Evolutionary conservation across 139 green algal genomes (phyloP).

Genomic region (Micractinium conductrix): DNA sequence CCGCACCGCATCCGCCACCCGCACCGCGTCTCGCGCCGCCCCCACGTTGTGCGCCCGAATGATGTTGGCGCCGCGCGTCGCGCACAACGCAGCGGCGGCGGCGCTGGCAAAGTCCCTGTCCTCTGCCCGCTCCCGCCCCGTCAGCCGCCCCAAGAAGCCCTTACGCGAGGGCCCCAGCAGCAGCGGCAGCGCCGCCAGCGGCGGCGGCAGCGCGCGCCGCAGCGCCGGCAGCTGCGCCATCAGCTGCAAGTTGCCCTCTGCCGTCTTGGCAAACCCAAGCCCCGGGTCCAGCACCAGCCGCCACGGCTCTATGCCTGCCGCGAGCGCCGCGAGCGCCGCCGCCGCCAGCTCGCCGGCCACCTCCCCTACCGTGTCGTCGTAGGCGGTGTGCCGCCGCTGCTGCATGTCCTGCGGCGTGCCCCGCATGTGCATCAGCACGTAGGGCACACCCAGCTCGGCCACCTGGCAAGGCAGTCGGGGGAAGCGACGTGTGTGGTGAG

Average conservation of each 20-base stretch:
- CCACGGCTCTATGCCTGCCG: slow-evolving; percentile 86
- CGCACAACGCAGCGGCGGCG: slow-evolving; percentile 52
- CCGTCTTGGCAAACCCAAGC: slow-evolving; percentile 92
- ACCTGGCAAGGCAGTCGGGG: slow-evolving; percentile 55
- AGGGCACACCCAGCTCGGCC: slow-evolving; percentile 81
- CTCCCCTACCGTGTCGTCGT: slow-evolving; percentile 68
- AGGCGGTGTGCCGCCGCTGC: slow-evolving; percentile 56
- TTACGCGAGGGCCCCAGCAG: slow-evolving; percentile 87
- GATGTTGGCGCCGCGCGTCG: slow-evolving; percentile 73
- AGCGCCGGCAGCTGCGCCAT: slow-evolving; percentile 67
- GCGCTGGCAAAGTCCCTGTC: slow-evolving; percentile 66
- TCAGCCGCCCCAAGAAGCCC: slow-evolving; percentile 79
- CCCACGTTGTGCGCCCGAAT: slow-evolving; percentile 87
- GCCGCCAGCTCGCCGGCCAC: slow-evolving; percentile 74
- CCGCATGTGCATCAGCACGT: slow-evolving; percentile 97
- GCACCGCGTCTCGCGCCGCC: slow-evolving; percentile 63
- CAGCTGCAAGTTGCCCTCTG: slow-evolving; percentile 69
- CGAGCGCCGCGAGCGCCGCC: slow-evolving; percentile 57
- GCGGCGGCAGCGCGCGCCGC: slow-evolving; percentile 43
- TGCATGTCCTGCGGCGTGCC: slow-evolving; percentile 88
- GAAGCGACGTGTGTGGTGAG: background rate
- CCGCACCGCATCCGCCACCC: slow-evolving; percentile 69
- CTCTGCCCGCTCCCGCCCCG: slow-evolving; percentile 44
- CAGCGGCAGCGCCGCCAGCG: slow-evolving; percentile 63
- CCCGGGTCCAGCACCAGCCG: slow-evolving; percentile 89